Evolutionary conservation across 148 eudicot genomes (phyloP).

Genomic region (Amaranthus hypochondriacus): DNA sequence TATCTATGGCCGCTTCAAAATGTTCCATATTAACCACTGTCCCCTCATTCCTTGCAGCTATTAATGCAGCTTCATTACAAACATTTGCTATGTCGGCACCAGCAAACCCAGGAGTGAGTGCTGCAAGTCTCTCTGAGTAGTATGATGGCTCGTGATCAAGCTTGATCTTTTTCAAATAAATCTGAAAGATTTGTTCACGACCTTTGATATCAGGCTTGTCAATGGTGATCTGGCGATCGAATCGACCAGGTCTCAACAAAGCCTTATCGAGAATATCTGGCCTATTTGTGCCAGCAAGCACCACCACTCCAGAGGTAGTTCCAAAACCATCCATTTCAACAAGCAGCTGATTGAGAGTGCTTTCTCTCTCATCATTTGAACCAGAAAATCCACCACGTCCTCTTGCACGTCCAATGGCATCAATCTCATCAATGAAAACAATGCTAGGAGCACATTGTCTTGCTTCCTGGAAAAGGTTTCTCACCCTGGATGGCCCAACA

Average conservation of each 20-base stretch:
- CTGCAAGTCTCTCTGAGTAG: conserved; percentile 80
- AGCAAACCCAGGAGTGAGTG: conserved; percentile 91
- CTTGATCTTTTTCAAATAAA: conserved; percentile 74
- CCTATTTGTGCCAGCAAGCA: conserved; percentile 84
- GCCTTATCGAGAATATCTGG: conserved; percentile 91
- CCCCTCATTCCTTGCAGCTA: conserved; percentile 70
- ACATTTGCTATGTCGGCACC: conserved; percentile 97
- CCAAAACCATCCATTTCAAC: conserved; percentile 96
- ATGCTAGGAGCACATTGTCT: conserved; percentile 89
- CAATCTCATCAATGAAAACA: conserved; percentile 90
- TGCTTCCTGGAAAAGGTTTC: conserved; percentile 85
- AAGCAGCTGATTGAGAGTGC: conserved; percentile 85
- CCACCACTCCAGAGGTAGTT: conserved; percentile 82
- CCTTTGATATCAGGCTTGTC: conserved; percentile 93
- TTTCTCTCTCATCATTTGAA: conserved; percentile 77
- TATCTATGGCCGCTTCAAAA: conserved; percentile 82
- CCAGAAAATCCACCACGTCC: conserved; percentile 86
- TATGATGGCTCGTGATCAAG: conserved; percentile 69
- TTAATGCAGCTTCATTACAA: conserved; percentile 85
- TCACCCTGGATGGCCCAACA: conserved; percentile 91
- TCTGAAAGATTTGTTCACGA: conserved; percentile 79
- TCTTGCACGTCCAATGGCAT: conserved; percentile 86
- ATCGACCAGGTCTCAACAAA: conserved; percentile 81
- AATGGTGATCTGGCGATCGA: conserved; percentile 74
- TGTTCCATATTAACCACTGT: conserved; percentile 57